Base-by-base conservation (phyloP, 2,329 filamentous ascomycete genomes). In the Aphanoascus verrucosus region DNA sequence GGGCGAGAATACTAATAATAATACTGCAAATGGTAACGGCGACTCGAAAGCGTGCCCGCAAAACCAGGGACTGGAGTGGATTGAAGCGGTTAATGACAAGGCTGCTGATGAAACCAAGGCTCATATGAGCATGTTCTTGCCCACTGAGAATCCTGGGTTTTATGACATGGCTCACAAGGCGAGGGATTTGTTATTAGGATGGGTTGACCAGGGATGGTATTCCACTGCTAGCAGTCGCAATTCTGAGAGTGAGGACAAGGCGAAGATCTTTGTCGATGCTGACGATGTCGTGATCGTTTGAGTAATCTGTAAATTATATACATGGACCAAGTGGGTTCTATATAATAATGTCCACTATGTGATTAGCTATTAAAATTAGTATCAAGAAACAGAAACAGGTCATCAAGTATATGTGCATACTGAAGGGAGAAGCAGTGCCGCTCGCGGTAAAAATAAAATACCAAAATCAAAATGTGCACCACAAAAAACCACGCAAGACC, bases 91-190 rank as follows among this genome's bases (percentile, higher is more conserved):
- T 53, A 98, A 97, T 65, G 83, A 94, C 56, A 81, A 80, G 62
- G 88, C 85, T 0, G 73, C 71, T 9, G 88, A 94, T 61, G 93
- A 97, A 73, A 82, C 84, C 0, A 73, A 73, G 58, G 91, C 91
- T 28, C 93, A 97, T 69, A 87, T 69, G 56, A 71, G 61, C 59
- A 76, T 76, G 73, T 76, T 76, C 55, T 57, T 64, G 17, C 65
- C 69, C 14, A 66, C 64, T 42, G 65, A 73, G 19, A 75, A 76
- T 51, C 69, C 72, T 8, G 69, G 65, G n/a, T 75, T 71, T 57
- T 66, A 68, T 52, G 61, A 64, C 5, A 61, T 76, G 40, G 63
- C 69, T 14, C 60, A 64, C 34, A 61, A 68, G 53, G 66, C 72
- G 20, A 68, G 69, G 58, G 66, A 67, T 40, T 58, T 65, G 34